Conservation (phyloP, 2,329 filamentous ascomycete genomes). For the Colletotrichum musicola region DNA sequence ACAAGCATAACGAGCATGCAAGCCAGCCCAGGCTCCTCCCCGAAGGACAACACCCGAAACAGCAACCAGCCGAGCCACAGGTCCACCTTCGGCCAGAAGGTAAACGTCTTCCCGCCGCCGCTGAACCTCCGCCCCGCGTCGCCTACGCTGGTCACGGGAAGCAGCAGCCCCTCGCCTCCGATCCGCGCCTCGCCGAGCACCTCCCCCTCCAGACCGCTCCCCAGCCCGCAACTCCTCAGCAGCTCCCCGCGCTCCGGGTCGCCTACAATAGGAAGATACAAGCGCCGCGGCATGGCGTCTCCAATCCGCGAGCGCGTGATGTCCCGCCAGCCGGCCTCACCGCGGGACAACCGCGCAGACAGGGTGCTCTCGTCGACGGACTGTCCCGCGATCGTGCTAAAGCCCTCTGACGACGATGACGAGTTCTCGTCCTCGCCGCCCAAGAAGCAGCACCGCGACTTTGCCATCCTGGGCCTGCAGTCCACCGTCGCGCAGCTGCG, state of each 20-base stretch:
- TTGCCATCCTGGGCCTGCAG: slow-evolving; percentile 31
- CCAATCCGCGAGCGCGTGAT: slow-evolving; percentile 18
- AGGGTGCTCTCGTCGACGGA: slow-evolving; percentile 8
- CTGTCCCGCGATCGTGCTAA: slow-evolving; percentile 25
- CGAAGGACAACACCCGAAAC: slow-evolving; percentile 25
- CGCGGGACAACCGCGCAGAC: background rate
- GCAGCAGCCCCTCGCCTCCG: background rate
- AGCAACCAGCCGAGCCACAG: slow-evolving; percentile 10
- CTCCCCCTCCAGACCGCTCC: background rate
- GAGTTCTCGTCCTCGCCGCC: background rate
- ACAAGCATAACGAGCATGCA: slow-evolving; percentile 35
- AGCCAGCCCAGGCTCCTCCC: slow-evolving; percentile 35
- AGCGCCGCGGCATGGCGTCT: slow-evolving; percentile 16
- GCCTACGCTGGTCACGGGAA: background rate
- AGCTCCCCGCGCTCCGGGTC: slow-evolving; percentile 6
- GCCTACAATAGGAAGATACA: slow-evolving; percentile 22
- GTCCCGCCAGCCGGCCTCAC: slow-evolving; percentile 1
- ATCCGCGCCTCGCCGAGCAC: background rate
- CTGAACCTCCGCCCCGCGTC: slow-evolving; percentile 27
- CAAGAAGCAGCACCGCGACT: slow-evolving; percentile 17
- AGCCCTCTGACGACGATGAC: background rate
- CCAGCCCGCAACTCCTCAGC: slow-evolving; percentile 9
- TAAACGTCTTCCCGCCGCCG: slow-evolving; percentile 33
- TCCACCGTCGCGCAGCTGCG: slow-evolving; percentile 64
- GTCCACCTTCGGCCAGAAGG: slow-evolving; percentile 26